These are phyloP conservation scores for Kalaharituber pfeilii DNA, from an alignment of 2,329 filamentous ascomycete genomes.

Conservation along the genomic window DNA sequence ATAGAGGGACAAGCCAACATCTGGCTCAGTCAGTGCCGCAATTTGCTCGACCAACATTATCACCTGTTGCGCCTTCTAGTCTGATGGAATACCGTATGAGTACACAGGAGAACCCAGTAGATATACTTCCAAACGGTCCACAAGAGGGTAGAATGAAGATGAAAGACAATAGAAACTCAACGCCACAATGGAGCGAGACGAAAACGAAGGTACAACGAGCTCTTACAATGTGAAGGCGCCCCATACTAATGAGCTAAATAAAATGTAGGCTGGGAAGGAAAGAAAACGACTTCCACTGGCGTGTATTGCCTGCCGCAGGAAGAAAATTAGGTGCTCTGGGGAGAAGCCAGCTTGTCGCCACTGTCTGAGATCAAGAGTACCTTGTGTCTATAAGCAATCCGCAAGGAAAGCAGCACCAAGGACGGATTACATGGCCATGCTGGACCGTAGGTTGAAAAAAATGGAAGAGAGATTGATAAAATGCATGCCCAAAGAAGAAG, in stretches of 20 bases:
- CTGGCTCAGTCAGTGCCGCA: neutral
- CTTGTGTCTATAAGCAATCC: slow-evolving; percentile 95
- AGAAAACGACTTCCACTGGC: slow-evolving; percentile 81
- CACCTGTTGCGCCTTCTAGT: neutral
- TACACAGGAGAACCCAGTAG: neutral
- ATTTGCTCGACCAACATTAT: neutral
- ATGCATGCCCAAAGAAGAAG: slow-evolving; percentile 72
- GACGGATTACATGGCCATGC: slow-evolving; percentile 98
- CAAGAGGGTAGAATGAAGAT: slow-evolving; percentile 7
- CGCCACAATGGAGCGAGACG: slow-evolving; percentile 60
- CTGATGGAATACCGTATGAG: neutral
- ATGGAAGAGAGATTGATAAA: slow-evolving; percentile 99
- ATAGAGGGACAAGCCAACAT: neutral
- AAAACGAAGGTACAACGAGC: slow-evolving; percentile 46
- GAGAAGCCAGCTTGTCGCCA: slow-evolving; percentile 97
- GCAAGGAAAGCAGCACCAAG: slow-evolving; percentile 83
- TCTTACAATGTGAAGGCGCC: neutral
- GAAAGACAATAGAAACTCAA: slow-evolving; percentile 41
- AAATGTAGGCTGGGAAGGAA: slow-evolving; percentile 60
- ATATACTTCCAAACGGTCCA: neutral
- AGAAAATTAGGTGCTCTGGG: slow-evolving; percentile 95
- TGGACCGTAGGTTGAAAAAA: slow-evolving; percentile 83
- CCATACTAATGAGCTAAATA: neutral
- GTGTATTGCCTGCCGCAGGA: slow-evolving; percentile 86
- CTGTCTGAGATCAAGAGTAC: slow-evolving; percentile 77